Evolutionary conservation across 2,329 filamentous ascomycete genomes (phyloP).

Genomic region (Leptographium galeiforme): DNA sequence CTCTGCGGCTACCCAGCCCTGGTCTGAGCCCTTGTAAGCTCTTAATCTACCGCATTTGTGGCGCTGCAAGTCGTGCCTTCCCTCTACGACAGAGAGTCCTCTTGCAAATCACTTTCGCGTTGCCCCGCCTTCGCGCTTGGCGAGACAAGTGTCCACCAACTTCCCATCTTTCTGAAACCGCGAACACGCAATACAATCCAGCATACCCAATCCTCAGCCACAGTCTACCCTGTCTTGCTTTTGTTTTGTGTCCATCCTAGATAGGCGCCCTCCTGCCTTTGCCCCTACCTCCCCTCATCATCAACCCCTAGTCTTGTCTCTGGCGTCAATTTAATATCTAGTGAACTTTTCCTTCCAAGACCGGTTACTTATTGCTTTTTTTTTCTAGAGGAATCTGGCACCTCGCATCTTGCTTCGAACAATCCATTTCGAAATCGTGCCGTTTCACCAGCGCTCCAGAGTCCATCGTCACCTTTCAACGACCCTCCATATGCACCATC

Average conservation of each 20-base stretch:
- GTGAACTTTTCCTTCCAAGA: not conserved
- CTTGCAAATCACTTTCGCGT: not conserved
- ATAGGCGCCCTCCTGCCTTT: not conserved
- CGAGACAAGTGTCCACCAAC: not conserved
- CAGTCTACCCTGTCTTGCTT: not conserved
- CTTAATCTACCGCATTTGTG: not conserved
- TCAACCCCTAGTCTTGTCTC: not conserved
- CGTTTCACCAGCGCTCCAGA: constrained; percentile 38
- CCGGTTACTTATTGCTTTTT: not conserved
- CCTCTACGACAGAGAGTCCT: not conserved
- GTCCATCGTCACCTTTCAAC: constrained; percentile 43
- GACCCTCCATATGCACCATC: constrained; percentile 27
- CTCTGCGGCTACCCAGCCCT: not conserved
- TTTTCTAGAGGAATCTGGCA: constrained; percentile 19
- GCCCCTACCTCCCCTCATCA: not conserved
- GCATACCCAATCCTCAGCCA: not conserved
- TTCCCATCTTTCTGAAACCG: not conserved
- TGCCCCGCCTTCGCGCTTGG: not conserved
- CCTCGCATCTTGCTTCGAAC: constrained; percentile 63
- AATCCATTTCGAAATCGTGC: constrained; percentile 69
- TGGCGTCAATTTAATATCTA: not conserved
- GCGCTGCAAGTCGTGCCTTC: not conserved
- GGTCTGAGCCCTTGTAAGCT: not conserved
- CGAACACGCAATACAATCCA: not conserved
- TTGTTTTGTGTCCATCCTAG: not conserved